Evolutionary conservation across 73 alveolate genomes (phyloP), one percentile per base, ranked within the genome.

Genomic region (Uronychia binucleata): DNA sequence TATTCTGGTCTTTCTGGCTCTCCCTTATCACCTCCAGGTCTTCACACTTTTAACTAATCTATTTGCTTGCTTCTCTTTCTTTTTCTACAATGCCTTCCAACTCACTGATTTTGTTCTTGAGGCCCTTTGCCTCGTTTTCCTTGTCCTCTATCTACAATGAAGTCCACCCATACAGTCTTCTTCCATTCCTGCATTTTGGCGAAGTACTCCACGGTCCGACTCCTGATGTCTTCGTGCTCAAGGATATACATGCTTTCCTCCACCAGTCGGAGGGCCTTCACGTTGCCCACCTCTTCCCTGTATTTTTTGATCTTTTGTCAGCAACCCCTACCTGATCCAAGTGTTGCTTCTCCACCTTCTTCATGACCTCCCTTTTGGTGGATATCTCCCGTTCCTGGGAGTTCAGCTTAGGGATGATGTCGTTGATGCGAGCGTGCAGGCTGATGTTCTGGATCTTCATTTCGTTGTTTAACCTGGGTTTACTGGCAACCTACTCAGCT

Each of bases 331-430:
- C 79, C 30, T 86, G 78, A 58, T 76, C 14, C 58, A 28, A 57
- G 14, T 86, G 82, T 77, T 86, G 60, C 46, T 86, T 86, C 34
- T 86, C 92, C 13, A 86, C 92, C 8, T 80, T 86, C 74, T 32
- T 77, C 13, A 86, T 74, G 5, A 86, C 74, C 58, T 86, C 92
- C 25, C 86, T 58, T 58, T 86, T 86, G 27, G 87, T 78, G 58
- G 34, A 58, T 25, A 86, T 32, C 31, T 86, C 92, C 30, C 92
- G 77, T 46, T 86, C 92, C n/a, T 33, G 25, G 19, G 87, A 78
- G 31, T 86, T 86, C 31, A 76, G 46, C 13, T 25, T 77, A 8
- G 87, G 82, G 58, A 78, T 78, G 31, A 86, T 14, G 13, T 34
- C 29, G 27, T 80, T 86, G 31, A 59, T 25, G 30, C 78, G 28